Conservation (phyloP, 257 asterid species). For the Solanum pinnatisectum region DNA sequence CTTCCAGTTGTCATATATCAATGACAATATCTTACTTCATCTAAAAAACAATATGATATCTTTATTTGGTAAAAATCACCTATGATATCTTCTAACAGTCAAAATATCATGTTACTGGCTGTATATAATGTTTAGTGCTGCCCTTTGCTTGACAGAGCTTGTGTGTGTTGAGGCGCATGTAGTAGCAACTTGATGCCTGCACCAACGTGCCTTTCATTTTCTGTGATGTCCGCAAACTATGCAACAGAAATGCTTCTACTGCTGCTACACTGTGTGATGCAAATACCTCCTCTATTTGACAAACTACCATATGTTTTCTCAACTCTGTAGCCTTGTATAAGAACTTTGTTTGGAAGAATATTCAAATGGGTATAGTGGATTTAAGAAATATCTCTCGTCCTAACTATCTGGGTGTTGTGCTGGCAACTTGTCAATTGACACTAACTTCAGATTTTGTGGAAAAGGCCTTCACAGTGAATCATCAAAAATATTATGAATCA, state of each 20-base stretch:
- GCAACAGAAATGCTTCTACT: not conserved
- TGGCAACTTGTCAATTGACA: not conserved
- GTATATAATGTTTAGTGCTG: not conserved
- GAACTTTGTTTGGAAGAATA: not conserved
- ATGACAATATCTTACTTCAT: not conserved
- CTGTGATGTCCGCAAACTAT: not conserved
- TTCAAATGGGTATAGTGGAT: not conserved
- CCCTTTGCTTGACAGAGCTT: not conserved
- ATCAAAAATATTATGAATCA: not conserved
- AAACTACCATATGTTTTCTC: not conserved
- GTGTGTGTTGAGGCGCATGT: not conserved
- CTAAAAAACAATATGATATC: not conserved
- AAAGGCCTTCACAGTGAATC: not conserved
- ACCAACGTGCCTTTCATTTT: not conserved
- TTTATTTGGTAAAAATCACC: not conserved
- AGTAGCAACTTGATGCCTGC: not conserved
- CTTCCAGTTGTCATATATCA: not conserved
- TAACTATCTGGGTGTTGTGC: not conserved
- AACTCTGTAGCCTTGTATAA: not conserved
- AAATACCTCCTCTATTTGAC: not conserved
- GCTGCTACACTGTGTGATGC: not conserved
- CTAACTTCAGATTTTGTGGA: not conserved
- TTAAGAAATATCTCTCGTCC: not conserved
- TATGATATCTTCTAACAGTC: not conserved
- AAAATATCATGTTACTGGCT: not conserved